Evolutionary conservation across 1,284 basidiomycete genomes (phyloP).

Genomic region (Tylopilus orsonianus): DNA sequence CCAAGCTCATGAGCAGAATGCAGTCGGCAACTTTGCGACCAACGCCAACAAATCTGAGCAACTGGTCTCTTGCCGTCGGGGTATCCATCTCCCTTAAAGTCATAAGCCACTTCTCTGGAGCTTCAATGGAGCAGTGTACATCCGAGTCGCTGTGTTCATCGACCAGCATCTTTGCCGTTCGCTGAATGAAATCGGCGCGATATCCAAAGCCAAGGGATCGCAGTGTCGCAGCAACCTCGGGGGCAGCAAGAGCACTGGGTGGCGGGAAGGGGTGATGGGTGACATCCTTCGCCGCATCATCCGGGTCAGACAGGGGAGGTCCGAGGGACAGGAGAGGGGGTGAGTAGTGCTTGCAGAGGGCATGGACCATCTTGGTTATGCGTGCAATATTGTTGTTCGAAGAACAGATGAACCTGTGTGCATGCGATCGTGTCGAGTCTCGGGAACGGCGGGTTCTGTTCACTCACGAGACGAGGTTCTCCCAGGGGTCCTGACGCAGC

Average conservation of each 20-base stretch:
- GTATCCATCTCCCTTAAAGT: slow-evolving; percentile 56
- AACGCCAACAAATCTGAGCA: slow-evolving; percentile 86
- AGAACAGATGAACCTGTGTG: slow-evolving; percentile 92
- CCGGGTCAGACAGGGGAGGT: slow-evolving; percentile 39
- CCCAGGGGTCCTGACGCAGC: slow-evolving; percentile 93
- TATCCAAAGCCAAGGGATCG: slow-evolving; percentile 94
- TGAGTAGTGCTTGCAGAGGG: slow-evolving; percentile 71
- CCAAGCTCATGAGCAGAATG: slow-evolving; percentile 90
- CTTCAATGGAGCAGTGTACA: slow-evolving; percentile 35
- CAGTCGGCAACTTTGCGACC: slow-evolving; percentile 98
- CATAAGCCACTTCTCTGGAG: slow-evolving; percentile 60
- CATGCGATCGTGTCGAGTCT: slow-evolving; percentile 11
- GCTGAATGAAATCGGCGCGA: slow-evolving; percentile 86
- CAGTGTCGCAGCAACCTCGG: slow-evolving; percentile 65
- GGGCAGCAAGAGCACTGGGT: slow-evolving; percentile 63
- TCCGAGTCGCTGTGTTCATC: slow-evolving; percentile 44
- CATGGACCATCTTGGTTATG: slow-evolving; percentile 87
- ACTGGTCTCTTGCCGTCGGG: slow-evolving; percentile 63
- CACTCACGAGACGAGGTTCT: slow-evolving; percentile 87
- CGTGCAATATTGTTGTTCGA: slow-evolving; percentile 96
- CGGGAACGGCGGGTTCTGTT: slow-evolving; percentile 5
- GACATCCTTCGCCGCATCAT: slow-evolving; percentile 25
- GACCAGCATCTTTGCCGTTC: slow-evolving; percentile 79
- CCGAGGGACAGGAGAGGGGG: slow-evolving; percentile 56
- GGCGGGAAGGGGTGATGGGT: slow-evolving; percentile 86